Evolutionary conservation across 352 stramenopile genomes (phyloP), one percentile per base, ranked within the genome.

Genomic region (Globisporangium mamillatum): DNA sequence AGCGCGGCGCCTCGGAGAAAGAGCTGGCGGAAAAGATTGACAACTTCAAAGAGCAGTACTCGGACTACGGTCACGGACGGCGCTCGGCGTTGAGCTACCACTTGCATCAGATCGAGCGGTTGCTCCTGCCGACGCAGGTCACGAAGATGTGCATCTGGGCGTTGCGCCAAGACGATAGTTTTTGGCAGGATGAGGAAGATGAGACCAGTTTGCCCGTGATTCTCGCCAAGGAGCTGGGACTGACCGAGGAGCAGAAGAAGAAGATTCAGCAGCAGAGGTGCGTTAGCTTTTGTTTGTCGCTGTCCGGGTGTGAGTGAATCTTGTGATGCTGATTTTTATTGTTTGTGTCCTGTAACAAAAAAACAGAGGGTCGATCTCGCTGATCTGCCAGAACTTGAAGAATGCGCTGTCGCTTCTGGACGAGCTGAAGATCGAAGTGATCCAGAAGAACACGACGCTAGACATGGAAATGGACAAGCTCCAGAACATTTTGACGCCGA

Each of bases 401-500:
- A 86, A 86, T 58, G 89, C 91, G 5, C 75, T 98, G 68, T 79
- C 73, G 5, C 74, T 98, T n/a, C 76, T 98, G 22, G 77, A 89
- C 61, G 88, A 98, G 70, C 80, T 98, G 55, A 90, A 96, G 75
- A 81, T 72, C 4, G 81, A 96, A 59, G 84, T 98, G 46, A 88
- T 80, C 16, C 86, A 96, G 70, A 97, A 97, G 72, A 97, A 97
- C 75, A 87, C 93, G 62, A 94, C 94, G 61, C 79, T 98, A 67
- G 93, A 98, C 76, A 89, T 89, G 64, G 91, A 98, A 74, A 98
- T 98, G 86, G 86, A 97, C 66, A 91, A 97, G 74, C 78, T 98
- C 12, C 90, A 97, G 67, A 93, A 95, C 73, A 98, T 98, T 72
- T 75, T 98, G 61, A 97, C 92, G 34, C 93, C 94, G 3, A 97